Percentiles rank a stretch among this genome's conserved stretches.
phyloP scores from a whole-genome alignment of 2,329 filamentous ascomycete genomes.

The Ceratocystis cubensis region DNA sequence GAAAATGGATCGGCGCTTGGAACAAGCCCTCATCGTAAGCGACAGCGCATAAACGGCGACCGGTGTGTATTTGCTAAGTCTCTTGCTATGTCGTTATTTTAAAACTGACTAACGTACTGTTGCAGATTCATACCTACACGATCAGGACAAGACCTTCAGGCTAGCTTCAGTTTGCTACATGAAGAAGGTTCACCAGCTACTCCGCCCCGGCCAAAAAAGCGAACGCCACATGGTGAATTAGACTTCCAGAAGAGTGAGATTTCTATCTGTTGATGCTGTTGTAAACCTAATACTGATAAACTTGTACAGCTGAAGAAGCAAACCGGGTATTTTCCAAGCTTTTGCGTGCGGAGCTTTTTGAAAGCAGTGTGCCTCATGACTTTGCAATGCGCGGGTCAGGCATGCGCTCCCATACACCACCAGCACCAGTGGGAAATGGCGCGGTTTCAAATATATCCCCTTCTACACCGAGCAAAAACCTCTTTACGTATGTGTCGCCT shows the following conservation, averaged over 20 bases:
- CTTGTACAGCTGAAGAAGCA: conserved; percentile 63
- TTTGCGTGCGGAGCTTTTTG: conserved; percentile 83
- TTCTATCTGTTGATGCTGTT: conserved; percentile 17
- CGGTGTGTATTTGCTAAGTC: conserved; percentile 34
- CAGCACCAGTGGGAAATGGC: conserved; percentile 47
- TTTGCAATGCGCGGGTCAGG: conserved; percentile 18
- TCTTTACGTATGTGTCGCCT: conserved; percentile 83
- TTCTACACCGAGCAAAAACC: conserved; percentile 91
- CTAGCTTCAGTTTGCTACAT: conserved; percentile 81
- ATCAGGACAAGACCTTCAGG: conserved; percentile 82
- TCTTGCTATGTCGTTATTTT: background rate
- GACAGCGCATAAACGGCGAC: conserved; percentile 48
- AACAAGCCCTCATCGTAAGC: conserved; percentile 45
- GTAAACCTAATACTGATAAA: background rate
- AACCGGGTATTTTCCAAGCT: conserved; percentile 85
- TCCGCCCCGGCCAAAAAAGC: conserved; percentile 71
- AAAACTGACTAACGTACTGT: conserved; percentile 24
- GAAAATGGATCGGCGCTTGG: conserved; percentile 39
- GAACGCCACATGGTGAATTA: conserved; percentile 75
- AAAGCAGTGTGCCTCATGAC: conserved; percentile 70
- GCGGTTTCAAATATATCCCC: conserved; percentile 71
- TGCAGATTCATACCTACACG: conserved; percentile 86
- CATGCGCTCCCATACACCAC: conserved; percentile 58
- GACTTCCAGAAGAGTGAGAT: conserved; percentile 81
- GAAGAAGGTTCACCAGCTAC: conserved; percentile 90